Conservation (phyloP, 805 yeast genomes). For the Isabelozyma pseudorhagii region DNA sequence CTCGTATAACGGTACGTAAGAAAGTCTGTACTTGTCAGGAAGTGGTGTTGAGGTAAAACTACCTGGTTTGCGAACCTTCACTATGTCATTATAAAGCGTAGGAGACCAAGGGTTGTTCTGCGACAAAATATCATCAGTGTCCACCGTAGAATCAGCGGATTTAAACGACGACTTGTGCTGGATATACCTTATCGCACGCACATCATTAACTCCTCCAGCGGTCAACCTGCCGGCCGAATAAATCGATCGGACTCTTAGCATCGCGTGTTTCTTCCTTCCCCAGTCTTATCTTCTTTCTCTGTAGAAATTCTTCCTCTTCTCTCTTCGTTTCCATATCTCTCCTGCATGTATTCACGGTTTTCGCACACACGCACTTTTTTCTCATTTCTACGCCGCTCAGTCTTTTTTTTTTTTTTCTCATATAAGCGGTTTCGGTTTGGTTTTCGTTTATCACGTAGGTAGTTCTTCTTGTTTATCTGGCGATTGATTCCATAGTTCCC, state of each 20-base stretch:
- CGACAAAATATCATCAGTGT: slow-evolving; percentile 39
- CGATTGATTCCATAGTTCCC: too few relatives aligned
- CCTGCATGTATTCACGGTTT: background rate
- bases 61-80: slow-evolving; percentile 40
- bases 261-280: background rate
- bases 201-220: too few relatives aligned
- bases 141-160: slow-evolving; percentile 30
- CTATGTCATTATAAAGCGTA: slow-evolving; percentile 41
- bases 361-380: background rate
- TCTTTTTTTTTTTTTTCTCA: background rate
- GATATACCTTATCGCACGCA: background rate
- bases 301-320: background rate
- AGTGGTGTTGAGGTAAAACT: slow-evolving; percentile 41
- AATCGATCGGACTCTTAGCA: background rate
- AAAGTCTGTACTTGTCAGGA: slow-evolving; percentile 50
- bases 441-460: background rate
- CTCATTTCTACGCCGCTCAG: background rate
- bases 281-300: background rate
- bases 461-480: background rate
- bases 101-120: slow-evolving; percentile 48
- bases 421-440: background rate
- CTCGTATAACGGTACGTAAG: slow-evolving; percentile 60
- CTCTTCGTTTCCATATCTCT: background rate
- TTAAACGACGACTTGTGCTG: slow-evolving; percentile 17
- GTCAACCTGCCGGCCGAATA: background rate